Evolutionary conservation across 2,329 filamentous ascomycete genomes (phyloP).

Genomic region (Coniochaeta sp.): DNA sequence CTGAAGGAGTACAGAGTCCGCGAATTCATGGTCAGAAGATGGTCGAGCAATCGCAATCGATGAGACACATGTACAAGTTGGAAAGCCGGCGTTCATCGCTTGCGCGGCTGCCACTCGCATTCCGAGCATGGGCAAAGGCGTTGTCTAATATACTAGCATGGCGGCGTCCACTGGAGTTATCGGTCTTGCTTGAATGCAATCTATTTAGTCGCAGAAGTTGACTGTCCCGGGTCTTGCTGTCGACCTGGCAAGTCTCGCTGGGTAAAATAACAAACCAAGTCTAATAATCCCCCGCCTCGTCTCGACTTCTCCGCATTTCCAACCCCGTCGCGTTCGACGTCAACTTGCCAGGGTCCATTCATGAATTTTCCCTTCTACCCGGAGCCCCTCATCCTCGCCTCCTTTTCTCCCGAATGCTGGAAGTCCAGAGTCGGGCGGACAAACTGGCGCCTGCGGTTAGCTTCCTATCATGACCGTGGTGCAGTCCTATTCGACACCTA

Average conservation of each 20-base stretch:
- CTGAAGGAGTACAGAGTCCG: slow-evolving; percentile 20
- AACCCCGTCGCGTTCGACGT: background rate
- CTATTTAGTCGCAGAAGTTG: background rate
- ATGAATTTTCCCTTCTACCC: background rate
- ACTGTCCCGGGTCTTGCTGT: background rate
- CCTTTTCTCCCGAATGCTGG: background rate
- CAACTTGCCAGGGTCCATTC: background rate
- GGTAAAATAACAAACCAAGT: background rate
- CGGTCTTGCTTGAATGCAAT: background rate
- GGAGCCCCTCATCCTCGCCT: background rate
- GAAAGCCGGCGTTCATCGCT: background rate
- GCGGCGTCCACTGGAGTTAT: background rate
- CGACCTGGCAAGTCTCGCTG: background rate
- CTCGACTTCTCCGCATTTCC: background rate
- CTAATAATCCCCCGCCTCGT: background rate
- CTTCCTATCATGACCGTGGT: background rate
- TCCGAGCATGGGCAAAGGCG: background rate
- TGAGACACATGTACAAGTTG: slow-evolving; percentile 6
- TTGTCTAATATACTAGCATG: background rate
- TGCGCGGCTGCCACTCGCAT: background rate
- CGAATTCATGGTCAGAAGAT: slow-evolving; percentile 21
- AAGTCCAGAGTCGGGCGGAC: background rate
- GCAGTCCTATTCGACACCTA: background rate
- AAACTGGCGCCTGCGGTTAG: background rate
- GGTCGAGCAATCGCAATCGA: slow-evolving; percentile 21